Evolutionary conservation across 2,329 filamentous ascomycete species (phyloP), one percentile per base, ranked within the genome.

Genomic region (Annulohypoxylon truncatum): DNA sequence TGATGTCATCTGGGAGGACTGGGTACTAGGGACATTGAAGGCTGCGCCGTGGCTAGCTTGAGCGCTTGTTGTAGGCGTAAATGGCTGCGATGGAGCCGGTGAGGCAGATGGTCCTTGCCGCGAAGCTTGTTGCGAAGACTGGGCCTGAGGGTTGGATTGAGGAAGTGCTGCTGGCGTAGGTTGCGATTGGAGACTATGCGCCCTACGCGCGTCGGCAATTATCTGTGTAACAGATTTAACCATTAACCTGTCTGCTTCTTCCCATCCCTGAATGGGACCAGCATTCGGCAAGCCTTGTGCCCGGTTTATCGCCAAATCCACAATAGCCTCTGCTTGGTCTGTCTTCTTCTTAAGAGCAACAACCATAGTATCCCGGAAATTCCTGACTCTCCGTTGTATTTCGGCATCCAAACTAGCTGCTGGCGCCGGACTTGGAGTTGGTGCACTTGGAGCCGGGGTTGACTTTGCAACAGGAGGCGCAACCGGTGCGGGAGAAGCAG

Each of bases 271-370:
- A 53, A 75, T 67, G 8, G 69, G 69, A 22, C 68, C 72, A 12
- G 67, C 33, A 48, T 74, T 73, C 2, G 76, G 72, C 15, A 77
- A 61, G 20, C 76, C 75, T 57, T 73, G 73, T 31, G 76, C 76
- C 51, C 74, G 75, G 26, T 73, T 76, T 42, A 78, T 76, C 5
- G 76, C 76, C 13, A 74, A 72, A 33, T 78, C 76, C 5, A 78
- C 72, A 31, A 78, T 74, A 38, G 67, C 69, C 28, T 77, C 75
- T 22, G 76, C 76, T 22, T 74, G 72, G 13, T 75, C 72, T 2
- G 73, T 77, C 52, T 74, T 77, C 31, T 68, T 73, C 57, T 61
- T 73, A 6, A 78, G 71, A 31, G 74, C 70, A 12, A 67, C 62
- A 54, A 77, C 65, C 71, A 78, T 77, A n/a, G 66, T 76, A 7